These are phyloP conservation scores for Multifurca ochricompacta DNA, from an alignment of 768 basidiomycete species.

Conservation along the genomic window DNA sequence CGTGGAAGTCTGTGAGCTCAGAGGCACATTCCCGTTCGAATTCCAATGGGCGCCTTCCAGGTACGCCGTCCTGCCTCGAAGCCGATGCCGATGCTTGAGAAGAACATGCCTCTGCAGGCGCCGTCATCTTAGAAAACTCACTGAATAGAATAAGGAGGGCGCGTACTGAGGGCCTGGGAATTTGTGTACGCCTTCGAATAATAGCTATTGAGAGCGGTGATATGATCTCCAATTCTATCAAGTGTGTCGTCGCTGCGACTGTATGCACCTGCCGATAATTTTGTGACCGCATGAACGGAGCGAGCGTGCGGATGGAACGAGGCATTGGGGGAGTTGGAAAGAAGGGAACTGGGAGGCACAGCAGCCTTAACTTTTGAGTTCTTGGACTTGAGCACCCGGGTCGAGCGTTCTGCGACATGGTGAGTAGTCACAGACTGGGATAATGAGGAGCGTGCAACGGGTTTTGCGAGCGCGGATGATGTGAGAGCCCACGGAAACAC, in stretches of 20 bases:
- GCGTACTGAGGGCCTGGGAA: conserved; percentile 26
- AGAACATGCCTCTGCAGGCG: conserved; percentile 20
- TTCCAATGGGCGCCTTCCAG: too few relatives aligned
- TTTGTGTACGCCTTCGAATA: conserved; percentile 21
- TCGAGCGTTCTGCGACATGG: conserved; percentile 14
- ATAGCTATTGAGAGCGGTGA: conserved; percentile 26
- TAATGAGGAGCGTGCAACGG: conserved; percentile 21
- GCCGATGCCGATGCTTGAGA: conserved; percentile 27
- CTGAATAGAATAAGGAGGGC: background rate
- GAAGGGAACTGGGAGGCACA: background rate
- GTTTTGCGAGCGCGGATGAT: conserved; percentile 24
- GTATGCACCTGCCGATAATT: background rate
- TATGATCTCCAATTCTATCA: conserved; percentile 17
- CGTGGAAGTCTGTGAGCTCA: conserved; percentile 32
- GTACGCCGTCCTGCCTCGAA: conserved; percentile 21
- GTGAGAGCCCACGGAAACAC: conserved; percentile 24
- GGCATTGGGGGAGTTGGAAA: background rate
- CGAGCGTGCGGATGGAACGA: background rate
- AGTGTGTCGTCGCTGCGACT: conserved; percentile 14
- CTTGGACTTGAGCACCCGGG: conserved; percentile 13
- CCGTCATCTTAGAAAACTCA: background rate
- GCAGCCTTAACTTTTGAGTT: conserved; percentile 1
- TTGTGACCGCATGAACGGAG: background rate
- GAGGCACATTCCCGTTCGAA: conserved; percentile 34
- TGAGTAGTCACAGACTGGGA: conserved; percentile 20